Evolutionary conservation across 2,329 filamentous ascomycete species (phyloP).

Genomic region (Purpureocillium lavendulum): DNA sequence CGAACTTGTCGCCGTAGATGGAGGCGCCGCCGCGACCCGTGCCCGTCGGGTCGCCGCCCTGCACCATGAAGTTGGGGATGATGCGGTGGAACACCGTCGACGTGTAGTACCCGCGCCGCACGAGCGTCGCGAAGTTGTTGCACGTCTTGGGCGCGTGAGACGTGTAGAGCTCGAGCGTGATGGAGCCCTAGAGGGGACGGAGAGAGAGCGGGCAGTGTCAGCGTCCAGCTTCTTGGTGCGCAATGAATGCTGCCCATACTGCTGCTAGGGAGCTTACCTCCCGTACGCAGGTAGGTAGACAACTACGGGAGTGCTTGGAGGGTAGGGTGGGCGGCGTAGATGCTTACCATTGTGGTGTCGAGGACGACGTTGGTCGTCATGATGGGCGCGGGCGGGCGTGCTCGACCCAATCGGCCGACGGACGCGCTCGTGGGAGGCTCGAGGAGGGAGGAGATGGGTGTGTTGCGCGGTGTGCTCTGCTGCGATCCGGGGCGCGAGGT

Average conservation of each 20-base stretch:
- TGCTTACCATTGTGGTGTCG: slow-evolving; percentile 73
- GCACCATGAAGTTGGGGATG: slow-evolving; percentile 94
- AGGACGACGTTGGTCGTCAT: slow-evolving; percentile 76
- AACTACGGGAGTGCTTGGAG: too few species aligned
- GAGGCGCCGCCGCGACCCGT: slow-evolving; percentile 82
- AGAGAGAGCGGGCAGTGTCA: too few species aligned
- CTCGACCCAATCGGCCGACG: neutral
- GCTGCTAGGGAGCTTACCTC: too few species aligned
- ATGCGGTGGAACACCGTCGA: slow-evolving; percentile 83
- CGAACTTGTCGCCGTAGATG: slow-evolving; percentile 91
- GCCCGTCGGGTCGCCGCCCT: slow-evolving; percentile 89
- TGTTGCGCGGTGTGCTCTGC: too few species aligned
- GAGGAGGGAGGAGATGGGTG: neutral
- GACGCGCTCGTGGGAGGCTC: neutral
- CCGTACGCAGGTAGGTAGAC: too few species aligned
- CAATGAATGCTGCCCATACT: too few species aligned
- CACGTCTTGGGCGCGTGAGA: slow-evolving; percentile 83
- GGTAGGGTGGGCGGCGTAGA: too few species aligned
- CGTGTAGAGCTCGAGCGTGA: slow-evolving; percentile 85
- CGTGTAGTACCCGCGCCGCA: slow-evolving; percentile 81
- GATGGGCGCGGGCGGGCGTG: slow-evolving; percentile 8
- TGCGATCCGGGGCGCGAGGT: too few species aligned
- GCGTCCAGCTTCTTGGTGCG: too few species aligned
- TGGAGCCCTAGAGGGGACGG: slow-evolving; percentile 53
- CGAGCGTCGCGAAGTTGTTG: slow-evolving; percentile 78